Conservation (phyloP, 257 asterid genomes). For the Nyctanthes arbortristis region DNA sequence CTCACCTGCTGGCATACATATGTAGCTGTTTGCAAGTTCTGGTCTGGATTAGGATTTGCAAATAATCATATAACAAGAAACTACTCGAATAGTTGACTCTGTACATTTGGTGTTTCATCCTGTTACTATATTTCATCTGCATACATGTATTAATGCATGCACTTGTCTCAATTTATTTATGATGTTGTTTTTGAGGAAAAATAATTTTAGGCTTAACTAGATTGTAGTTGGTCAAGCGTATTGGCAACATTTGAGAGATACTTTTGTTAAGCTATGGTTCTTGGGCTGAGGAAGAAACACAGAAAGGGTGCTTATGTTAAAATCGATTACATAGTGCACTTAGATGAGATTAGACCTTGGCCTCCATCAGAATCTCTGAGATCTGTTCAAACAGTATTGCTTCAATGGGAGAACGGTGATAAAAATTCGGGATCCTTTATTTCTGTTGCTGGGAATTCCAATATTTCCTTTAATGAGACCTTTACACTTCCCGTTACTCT, state of each 20-base stretch:
- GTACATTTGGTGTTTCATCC: neutral
- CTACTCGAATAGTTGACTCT: neutral
- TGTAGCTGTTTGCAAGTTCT: too few relatives aligned
- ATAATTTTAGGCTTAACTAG: slow-evolving; percentile 17
- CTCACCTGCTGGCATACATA: too few relatives aligned
- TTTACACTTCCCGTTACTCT: slow-evolving; percentile 59
- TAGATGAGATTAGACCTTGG: slow-evolving; percentile 81
- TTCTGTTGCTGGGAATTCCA: slow-evolving; percentile 58
- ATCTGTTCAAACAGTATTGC: slow-evolving; percentile 70
- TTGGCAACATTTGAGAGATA: slow-evolving; percentile 13
- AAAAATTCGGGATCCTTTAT: slow-evolving; percentile 62
- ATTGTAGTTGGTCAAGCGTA: slow-evolving; percentile 29
- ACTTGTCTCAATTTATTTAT: too few relatives aligned
- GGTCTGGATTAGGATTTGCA: neutral
- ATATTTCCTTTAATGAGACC: slow-evolving; percentile 60
- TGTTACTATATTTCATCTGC: neutral
- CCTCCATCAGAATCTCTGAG: slow-evolving; percentile 71
- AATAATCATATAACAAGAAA: neutral
- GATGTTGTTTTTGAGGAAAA: slow-evolving; percentile 10
- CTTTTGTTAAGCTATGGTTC: slow-evolving; percentile 66
- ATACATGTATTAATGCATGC: neutral
- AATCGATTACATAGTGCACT: slow-evolving; percentile 52
- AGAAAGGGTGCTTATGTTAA: slow-evolving; percentile 52
- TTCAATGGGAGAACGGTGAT: slow-evolving; percentile 70
- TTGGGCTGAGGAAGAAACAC: slow-evolving; percentile 63